Base-by-base conservation (phyloP, 805 yeast genomes). In the Danielia reshetovae region DNA sequence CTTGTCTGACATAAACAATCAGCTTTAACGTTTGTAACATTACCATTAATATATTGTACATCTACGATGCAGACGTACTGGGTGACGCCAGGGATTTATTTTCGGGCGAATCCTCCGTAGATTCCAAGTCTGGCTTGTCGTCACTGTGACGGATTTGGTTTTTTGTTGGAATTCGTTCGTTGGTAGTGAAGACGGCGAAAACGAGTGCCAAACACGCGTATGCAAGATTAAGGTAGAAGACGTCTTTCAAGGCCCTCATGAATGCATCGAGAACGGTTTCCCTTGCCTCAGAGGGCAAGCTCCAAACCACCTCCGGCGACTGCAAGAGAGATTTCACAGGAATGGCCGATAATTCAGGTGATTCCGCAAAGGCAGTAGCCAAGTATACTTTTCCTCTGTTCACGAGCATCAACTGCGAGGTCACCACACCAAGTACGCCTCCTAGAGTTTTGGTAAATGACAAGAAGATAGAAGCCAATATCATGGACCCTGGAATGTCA, bases 1-100 rank as follows among this genome's bases (percentile, higher is more conserved):
- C 46, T 48, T 77, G 33, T 56, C 57, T 26, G 80, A 75, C 38
- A 71, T 78, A 66, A 63, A 64, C 24, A 70, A 64, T 45, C 62
- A 42, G 51, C 35, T 59, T 31, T 36, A 27, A 24, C 26, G 40
- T 38, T 45, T 43, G 39, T 31, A 31, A 27, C 28, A 34, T 26
- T 24, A 30, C 17, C 14, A 31, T 11, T 24, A 11, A 28, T 27
- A 8, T 8, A 22, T 23, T 18, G 14, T 10, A 38, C 32, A 15
- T 38, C 42, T 16, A 13, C 16, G 2, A 27, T n/a, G n/a, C n/a
- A n/a, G n/a, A n/a, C n/a, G n/a, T n/a, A n/a, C n/a, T n/a, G n/a
- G n/a, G n/a, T n/a, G n/a, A n/a, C n/a, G n/a, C n/a, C n/a, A n/a
- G n/a, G n/a, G n/a, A n/a, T n/a, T n/a, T n/a, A n/a, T n/a, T n/a